Base-by-base conservation (phyloP, 306 rosid genomes). In the Vicia faba region DNA sequence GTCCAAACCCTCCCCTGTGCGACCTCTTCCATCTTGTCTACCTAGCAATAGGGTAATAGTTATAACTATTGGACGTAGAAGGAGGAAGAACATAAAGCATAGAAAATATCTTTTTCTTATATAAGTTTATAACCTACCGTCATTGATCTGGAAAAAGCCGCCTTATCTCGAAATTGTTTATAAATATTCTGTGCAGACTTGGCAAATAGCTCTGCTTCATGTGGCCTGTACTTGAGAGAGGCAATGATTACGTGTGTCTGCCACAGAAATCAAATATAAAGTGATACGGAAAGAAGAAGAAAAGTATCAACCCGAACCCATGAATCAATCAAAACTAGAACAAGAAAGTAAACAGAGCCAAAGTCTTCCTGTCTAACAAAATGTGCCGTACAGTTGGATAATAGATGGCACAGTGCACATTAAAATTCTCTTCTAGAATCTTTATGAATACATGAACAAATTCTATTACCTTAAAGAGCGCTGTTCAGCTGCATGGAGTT, bases 1-100 rank as follows among this genome's bases (percentile, higher is more conserved):
- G 95, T 78, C 98, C 98, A 89, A 67, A 93, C 89, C 77, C 98
- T 86, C 59, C 98, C 98, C 68, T 89, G 96, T 41, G 98, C 98
- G 71, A 93, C 85, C 80, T 84, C 89, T 74, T 93, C 96, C 97
- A 89, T 93, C 78, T 89, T 78, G 61, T 89, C 98, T 58, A 88
- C 91, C 98, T 93, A 64, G 69, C 25, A 66, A 68, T 60, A 19
- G 39, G 65, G 75, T 31, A 15, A 11, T 7, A 6, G 69, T 11
- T 53, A 43, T 19, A 53, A 76, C 68, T 68, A 40, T 61, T 55
- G 11, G 35, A 65, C 46, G 1, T 58, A 65, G 18, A 33, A 20
- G 7, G 31, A 66, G 45, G 50, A 59, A 49, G 63, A 68, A 55
- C 43, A 51, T 11, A 61, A 63, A 50, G 28, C 26, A 0, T 36